Conservation (phyloP, 306 rosid species). For the Alnus rubra region DNA sequence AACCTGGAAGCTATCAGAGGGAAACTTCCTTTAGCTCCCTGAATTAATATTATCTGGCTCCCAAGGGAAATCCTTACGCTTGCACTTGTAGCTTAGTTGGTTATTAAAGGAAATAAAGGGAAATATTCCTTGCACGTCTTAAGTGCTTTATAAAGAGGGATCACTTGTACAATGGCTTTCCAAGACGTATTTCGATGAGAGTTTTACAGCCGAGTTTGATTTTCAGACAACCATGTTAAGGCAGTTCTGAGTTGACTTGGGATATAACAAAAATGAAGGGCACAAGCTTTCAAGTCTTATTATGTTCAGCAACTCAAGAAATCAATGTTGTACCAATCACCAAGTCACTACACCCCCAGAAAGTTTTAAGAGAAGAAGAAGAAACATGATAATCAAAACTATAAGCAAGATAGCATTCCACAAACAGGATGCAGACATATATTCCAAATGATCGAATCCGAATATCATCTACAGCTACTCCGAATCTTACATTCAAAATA, state of each 20-base stretch:
- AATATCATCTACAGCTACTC: neutral
- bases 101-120: neutral
- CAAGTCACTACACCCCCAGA: neutral
- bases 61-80: neutral
- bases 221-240: neutral
- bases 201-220: neutral
- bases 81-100: neutral
- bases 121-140: neutral
- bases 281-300: neutral
- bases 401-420: neutral
- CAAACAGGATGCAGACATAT: neutral
- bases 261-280: neutral
- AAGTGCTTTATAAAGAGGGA: neutral
- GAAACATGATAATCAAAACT: neutral
- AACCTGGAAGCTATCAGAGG: neutral
- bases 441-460: neutral
- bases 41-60: neutral
- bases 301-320: neutral
- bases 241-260: neutral
- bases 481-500: neutral
- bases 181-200: neutral
- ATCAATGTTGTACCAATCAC: neutral
- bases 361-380: neutral
- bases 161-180: neutral
- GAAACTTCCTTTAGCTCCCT: conserved; percentile 12